A percentile compares a stretch with the other conserved stretches of the same genome.
These are phyloP conservation scores for Forsythia suspensa DNA, from an alignment of 257 asterid species.

Conservation along the genomic window DNA sequence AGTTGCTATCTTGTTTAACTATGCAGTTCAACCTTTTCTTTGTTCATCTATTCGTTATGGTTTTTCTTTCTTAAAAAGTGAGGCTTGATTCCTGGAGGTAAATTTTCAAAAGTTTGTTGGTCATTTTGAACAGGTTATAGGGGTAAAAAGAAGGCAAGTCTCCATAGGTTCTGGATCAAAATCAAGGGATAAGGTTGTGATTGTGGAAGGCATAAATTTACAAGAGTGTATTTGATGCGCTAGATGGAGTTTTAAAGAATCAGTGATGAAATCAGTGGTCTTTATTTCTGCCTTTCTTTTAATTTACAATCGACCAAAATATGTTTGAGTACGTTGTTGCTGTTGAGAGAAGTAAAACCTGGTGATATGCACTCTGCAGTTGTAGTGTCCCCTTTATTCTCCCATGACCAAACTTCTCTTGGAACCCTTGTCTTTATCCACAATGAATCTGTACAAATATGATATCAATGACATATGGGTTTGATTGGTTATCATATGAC, in stretches of 20 bases:
- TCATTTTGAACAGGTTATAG: not conserved
- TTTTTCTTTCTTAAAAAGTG: not conserved
- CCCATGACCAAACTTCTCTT: not conserved
- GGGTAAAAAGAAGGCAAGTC: conserved; percentile 6
- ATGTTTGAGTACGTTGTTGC: not conserved
- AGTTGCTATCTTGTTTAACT: not conserved
- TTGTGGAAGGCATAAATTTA: not conserved
- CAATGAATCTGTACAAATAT: not conserved
- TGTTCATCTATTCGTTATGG: not conserved
- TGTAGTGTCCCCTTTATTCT: not conserved
- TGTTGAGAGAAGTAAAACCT: too few species aligned
- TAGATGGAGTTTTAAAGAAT: not conserved
- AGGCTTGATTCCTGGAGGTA: not conserved
- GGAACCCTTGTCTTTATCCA: not conserved
- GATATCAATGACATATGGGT: not conserved
- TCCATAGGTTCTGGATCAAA: conserved; percentile 3
- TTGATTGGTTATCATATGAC: not conserved
- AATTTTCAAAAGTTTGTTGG: not conserved
- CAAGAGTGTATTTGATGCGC: not conserved
- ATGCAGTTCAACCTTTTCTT: not conserved
- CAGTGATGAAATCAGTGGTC: not conserved
- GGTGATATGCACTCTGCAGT: not conserved
- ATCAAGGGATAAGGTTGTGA: conserved; percentile 8
- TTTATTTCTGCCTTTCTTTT: not conserved
- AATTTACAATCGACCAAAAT: not conserved